Base-by-base conservation (phyloP, 768 basidiomycete species). In the Leccinum olivaceopallidum region DNA sequence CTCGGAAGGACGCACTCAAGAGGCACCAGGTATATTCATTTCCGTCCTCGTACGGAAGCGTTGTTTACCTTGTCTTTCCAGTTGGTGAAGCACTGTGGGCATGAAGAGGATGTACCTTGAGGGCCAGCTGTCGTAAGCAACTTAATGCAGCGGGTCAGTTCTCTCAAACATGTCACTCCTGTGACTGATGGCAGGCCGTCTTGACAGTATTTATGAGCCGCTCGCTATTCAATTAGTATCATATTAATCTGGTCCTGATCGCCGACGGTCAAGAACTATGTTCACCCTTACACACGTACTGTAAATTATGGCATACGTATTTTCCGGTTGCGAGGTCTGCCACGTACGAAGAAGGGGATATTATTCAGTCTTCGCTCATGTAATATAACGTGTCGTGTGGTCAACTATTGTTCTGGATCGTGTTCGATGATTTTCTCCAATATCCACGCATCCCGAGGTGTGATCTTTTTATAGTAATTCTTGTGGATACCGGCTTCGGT, bases 391-490 rank as follows among this genome's bases (percentile, higher is more conserved):
- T 56, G 65, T 60, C 60, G 64, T 61, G 26, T 57, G 60, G 53
- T 64, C 32, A 62, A 62, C 72, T 71, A 72, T 63, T 59, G 61
- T 54, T 65, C 68, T 58, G 63, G 55, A 49, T n/a, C 55, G 53
- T 64, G 71, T 53, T 75, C 63, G 61, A 87, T 76, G 54, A 69
- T 71, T 71, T 83, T 85, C 76, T 95, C 90, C 55, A 95, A 80
- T 61, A 95, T 79, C 94, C 94, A 95, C 22, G 94, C 94, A 68
- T 89, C 89, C 63, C 83, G 84, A 26, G 94, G 94, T 30, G 75
- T 78, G 59, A 95, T 91, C 73, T 92, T 95, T 76, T 92, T 94
- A 84, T 95, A 95, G 76, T 95, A 95, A 62, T 85, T 81, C 67
- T 88, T 78, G 57, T 89, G 84, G 32, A 89, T 63, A 22, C 80